Percentiles rank a stretch among this genome's conserved stretches.
These are phyloP conservation scores for Ailanthus altissimus DNA, from an alignment of 345 rosid species.

Conservation along the genomic window DNA sequence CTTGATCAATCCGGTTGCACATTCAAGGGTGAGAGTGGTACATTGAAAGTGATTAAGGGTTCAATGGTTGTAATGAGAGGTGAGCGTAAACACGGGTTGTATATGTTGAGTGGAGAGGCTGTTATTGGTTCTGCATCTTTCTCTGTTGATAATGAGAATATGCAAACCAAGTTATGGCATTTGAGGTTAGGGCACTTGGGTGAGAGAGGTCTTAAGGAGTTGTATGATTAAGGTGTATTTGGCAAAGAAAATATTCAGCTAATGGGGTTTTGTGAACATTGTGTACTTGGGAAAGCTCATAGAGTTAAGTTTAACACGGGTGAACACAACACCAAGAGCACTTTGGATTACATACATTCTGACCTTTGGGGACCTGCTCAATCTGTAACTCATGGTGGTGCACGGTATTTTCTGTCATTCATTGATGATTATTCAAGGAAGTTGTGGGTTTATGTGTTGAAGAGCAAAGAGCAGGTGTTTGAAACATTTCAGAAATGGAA, in stretches of 20 bases:
- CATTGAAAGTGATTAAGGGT: not conserved
- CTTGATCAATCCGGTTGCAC: not conserved
- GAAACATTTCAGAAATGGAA: too few relatives aligned
- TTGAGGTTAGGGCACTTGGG: not conserved
- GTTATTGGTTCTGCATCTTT: not conserved
- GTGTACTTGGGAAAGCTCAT: not conserved
- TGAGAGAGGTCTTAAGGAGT: not conserved
- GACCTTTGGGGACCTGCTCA: not conserved
- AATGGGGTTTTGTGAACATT: not conserved
- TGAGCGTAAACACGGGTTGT: not conserved
- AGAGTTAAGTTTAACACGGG: not conserved
- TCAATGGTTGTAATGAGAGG: not conserved
- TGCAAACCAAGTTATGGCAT: not conserved
- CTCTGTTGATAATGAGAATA: not conserved
- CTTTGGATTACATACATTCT: not conserved
- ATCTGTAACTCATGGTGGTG: not conserved
- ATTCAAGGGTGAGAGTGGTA: not conserved
- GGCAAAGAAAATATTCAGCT: not conserved
- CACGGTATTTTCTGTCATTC: not conserved
- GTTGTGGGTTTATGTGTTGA: not conserved
- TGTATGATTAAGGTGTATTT: not conserved
- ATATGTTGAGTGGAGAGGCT: not conserved
- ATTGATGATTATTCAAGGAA: too few relatives aligned
- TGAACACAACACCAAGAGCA: not conserved
- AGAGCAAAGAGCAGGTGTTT: too few relatives aligned